Percentiles rank a stretch among this genome's conserved stretches.
Evolutionary conservation across 345 rosid genomes (phyloP).

Genomic region (Erodium maritimum): DNA sequence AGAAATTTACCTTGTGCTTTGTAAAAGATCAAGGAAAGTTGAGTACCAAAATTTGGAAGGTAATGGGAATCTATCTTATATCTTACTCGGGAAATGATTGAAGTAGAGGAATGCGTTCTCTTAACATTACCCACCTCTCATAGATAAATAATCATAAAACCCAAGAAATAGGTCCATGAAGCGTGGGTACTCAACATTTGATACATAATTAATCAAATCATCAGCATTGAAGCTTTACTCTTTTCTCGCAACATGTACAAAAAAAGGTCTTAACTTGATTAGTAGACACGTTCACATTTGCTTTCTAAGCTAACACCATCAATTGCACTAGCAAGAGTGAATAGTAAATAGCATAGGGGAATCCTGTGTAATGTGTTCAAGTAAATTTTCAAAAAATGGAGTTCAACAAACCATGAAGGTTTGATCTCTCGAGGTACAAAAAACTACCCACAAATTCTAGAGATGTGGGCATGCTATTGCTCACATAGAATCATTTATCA

Average conservation of each 20-base stretch:
- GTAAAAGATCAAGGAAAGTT: no score
- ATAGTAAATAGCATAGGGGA: no score
- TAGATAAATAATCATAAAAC: background rate
- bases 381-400: background rate
- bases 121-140: background rate
- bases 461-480: background rate
- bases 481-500: background rate
- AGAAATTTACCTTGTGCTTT: no score
- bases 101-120: no score
- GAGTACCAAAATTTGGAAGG: no score
- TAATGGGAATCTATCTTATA: no score
- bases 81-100: no score
- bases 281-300: background rate
- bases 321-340: background rate
- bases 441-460: no score
- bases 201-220: background rate
- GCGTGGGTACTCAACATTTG: slow-evolving; percentile 1
- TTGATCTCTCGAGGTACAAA: no score
- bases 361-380: background rate
- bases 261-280: no score
- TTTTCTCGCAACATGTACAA: no score
- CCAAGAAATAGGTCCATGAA: background rate
- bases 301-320: background rate
- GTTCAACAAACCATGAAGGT: background rate
- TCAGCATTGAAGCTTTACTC: background rate